Evolutionary conservation across 83 land plant genomes (phyloP).

Genomic region (Thuja plicata): DNA sequence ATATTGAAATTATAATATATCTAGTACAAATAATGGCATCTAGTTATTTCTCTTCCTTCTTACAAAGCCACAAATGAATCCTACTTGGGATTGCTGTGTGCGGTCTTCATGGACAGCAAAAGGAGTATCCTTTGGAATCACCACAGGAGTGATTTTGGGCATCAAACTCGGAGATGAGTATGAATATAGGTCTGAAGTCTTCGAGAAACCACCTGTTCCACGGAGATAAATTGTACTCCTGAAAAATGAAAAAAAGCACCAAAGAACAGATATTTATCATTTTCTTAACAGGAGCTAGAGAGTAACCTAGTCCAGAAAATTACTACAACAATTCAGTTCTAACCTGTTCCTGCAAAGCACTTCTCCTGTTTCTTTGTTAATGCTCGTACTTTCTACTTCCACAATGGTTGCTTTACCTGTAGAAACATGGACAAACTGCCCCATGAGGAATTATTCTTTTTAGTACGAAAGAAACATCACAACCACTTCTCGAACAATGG

Average conservation of each 20-base stretch:
- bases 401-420: slow-evolving; percentile 86
- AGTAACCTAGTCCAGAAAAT: neutral
- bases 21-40: neutral
- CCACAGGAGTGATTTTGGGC: slow-evolving; percentile 19
- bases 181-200: slow-evolving; percentile 60
- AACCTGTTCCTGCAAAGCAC: slow-evolving; percentile 80
- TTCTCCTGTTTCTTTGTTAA: slow-evolving; percentile 66
- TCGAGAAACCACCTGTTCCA: slow-evolving; percentile 96
- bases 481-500: neutral
- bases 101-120: slow-evolving; percentile 56
- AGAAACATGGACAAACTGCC: slow-evolving; percentile 6
- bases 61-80: slow-evolving; percentile 7
- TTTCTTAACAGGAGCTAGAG: neutral
- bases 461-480: neutral
- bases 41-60: neutral
- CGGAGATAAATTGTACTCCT: slow-evolving; percentile 74
- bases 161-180: slow-evolving; percentile 54
- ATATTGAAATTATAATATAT: no score
- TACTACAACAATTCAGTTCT: neutral
- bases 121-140: slow-evolving; percentile 53
- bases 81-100: slow-evolving; percentile 75
- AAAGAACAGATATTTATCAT: neutral
- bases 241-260: neutral
- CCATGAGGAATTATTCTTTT: neutral
- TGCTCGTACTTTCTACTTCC: slow-evolving; percentile 70